Conservation (phyloP, 345 rosid species). For the Acer negundo region DNA sequence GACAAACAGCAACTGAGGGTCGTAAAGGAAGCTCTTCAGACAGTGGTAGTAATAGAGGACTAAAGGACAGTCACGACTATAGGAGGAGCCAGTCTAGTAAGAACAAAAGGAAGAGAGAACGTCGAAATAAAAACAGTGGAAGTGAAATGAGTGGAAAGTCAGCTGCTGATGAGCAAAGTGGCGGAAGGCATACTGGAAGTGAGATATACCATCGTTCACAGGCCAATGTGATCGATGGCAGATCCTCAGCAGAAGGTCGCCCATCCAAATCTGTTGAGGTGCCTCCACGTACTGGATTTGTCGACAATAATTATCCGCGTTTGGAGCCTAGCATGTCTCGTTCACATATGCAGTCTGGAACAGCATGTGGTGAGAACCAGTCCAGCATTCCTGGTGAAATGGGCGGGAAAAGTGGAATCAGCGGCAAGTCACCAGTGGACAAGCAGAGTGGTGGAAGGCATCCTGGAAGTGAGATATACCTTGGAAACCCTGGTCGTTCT, state of each 20-base stretch:
- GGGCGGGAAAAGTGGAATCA: constrained; percentile 27
- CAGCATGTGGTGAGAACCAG: constrained; percentile 24
- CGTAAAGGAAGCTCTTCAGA: constrained; percentile 16
- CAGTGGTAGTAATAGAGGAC: constrained; percentile 23
- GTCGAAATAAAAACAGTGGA: constrained; percentile 26
- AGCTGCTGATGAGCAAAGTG: constrained; percentile 30
- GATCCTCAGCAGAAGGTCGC: constrained; percentile 28
- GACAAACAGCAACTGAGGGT: neutral
- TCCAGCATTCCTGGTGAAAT: constrained; percentile 29
- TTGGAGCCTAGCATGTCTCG: neutral
- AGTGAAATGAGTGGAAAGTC: constrained; percentile 29
- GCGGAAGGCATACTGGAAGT: constrained; percentile 31
- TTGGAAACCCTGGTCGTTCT: constrained; percentile 15
- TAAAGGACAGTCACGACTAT: constrained; percentile 22
- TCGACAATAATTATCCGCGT: constrained; percentile 2
- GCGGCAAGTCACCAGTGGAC: constrained; percentile 28
- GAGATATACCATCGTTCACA: constrained; percentile 23
- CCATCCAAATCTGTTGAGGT: constrained; percentile 12
- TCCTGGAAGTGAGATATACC: constrained; percentile 27
- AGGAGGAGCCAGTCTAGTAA: constrained; percentile 34
- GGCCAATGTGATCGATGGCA: constrained; percentile 21
- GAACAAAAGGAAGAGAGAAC: constrained; percentile 31
- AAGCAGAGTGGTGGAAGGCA: constrained; percentile 33
- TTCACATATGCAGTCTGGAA: neutral
- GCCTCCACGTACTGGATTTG: neutral